Conservation (phyloP, 202 grass and related monocot species). For the Carex arenaria region DNA sequence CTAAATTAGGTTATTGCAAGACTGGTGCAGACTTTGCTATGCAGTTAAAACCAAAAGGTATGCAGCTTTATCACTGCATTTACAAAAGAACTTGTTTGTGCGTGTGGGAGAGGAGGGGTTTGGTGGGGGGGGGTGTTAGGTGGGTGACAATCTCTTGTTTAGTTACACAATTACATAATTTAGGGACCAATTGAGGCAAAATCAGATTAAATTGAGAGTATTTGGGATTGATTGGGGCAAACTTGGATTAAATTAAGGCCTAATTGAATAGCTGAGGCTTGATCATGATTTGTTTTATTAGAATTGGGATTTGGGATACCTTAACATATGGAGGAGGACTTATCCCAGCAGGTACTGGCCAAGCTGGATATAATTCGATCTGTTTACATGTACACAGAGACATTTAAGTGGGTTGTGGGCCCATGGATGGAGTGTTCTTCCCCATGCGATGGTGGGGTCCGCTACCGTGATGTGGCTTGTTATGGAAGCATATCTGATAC, state of each 20-base stretch:
- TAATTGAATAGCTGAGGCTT: background rate
- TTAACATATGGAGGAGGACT: background rate
- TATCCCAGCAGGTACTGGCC: background rate
- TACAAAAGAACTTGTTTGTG: background rate
- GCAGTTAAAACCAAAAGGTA: conserved; percentile 69
- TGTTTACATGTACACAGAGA: conserved; percentile 38
- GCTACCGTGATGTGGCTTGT: conserved; percentile 72
- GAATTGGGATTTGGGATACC: background rate
- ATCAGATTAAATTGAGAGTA: background rate
- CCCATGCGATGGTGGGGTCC: conserved; percentile 65
- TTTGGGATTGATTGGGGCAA: background rate
- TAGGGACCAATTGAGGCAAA: background rate
- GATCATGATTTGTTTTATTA: background rate
- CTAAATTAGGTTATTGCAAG: conserved; percentile 64
- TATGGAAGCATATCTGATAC: conserved; percentile 49
- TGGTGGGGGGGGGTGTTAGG: background rate
- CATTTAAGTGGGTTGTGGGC: conserved; percentile 60
- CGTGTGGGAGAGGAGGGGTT: background rate
- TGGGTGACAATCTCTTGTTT: background rate
- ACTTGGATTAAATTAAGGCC: background rate
- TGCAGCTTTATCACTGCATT: background rate
- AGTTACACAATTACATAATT: background rate
- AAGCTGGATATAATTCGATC: background rate
- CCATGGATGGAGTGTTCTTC: conserved; percentile 79
- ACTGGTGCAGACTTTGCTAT: conserved; percentile 38